These are phyloP conservation scores for Geotrichum citri-aurantii DNA, from an alignment of 1,139 yeast genomes.

Conservation along the genomic window DNA sequence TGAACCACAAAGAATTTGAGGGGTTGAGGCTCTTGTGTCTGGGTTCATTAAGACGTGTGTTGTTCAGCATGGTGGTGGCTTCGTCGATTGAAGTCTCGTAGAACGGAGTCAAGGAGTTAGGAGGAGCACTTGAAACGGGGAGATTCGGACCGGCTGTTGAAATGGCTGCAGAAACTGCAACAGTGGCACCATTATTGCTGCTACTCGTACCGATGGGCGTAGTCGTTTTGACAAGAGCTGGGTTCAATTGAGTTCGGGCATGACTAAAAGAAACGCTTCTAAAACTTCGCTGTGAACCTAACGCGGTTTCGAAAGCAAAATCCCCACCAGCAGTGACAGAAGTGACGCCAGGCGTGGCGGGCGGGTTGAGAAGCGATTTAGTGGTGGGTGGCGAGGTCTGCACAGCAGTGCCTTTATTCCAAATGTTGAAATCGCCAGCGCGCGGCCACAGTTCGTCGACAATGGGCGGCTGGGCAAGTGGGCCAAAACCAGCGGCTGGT, in stretches of 20 bases:
- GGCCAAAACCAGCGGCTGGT: conserved; percentile 4
- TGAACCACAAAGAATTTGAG: conserved; percentile 10
- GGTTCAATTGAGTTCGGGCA: background rate
- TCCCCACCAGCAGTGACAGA: conserved; percentile 1
- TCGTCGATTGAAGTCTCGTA: conserved; percentile 6
- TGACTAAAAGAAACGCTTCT: conserved; percentile 16
- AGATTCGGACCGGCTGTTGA: background rate
- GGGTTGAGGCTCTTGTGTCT: conserved; percentile 7
- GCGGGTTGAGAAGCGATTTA: background rate
- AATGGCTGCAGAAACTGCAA: background rate
- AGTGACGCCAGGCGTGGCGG: conserved; percentile 1
- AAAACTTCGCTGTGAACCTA: conserved; percentile 11
- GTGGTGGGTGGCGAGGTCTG: background rate
- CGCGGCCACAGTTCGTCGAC: conserved; percentile 11
- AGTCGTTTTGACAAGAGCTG: background rate
- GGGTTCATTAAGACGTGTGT: conserved; percentile 6
- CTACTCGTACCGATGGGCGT: background rate
- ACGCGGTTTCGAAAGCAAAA: conserved; percentile 5
- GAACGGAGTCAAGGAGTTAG: conserved; percentile 1
- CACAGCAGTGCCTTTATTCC: conserved; percentile 1
- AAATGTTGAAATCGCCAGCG: conserved; percentile 13
- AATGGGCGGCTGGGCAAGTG: conserved; percentile 5
- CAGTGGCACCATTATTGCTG: background rate
- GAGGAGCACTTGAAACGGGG: background rate
- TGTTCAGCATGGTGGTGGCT: conserved; percentile 4